Conservation (phyloP, 1,139 yeast genomes). For the Yamadazyma atlantica region DNA sequence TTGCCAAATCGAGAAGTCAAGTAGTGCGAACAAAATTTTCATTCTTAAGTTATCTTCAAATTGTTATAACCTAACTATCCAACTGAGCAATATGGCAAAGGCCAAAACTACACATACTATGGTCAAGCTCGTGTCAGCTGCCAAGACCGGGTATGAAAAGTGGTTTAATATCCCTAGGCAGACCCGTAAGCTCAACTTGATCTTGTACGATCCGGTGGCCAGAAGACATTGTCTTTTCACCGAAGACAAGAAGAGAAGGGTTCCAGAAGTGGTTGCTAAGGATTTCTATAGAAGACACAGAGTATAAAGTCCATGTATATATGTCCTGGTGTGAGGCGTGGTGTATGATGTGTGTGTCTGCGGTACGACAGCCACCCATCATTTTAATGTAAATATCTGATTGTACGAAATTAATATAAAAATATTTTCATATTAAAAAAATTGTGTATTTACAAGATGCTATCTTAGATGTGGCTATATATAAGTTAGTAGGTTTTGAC, state of each 20-base stretch:
- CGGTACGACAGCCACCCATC: neutral
- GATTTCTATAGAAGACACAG: constrained; percentile 58
- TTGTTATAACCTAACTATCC: too few species aligned
- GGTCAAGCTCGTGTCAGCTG: constrained; percentile 70
- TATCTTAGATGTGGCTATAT: too few species aligned
- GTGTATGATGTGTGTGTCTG: too few species aligned
- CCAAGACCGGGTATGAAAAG: constrained; percentile 83
- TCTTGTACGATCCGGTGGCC: constrained; percentile 81
- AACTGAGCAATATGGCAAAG: constrained; percentile 38
- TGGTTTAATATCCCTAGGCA: constrained; percentile 82
- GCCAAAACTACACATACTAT: constrained; percentile 46
- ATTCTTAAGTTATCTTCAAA: neutral
- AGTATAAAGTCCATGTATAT: constrained; percentile 2
- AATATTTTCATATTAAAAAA: neutral
- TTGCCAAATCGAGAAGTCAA: constrained; percentile 20
- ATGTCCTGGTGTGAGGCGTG: too few species aligned
- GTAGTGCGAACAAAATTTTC: constrained; percentile 1
- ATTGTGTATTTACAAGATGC: neutral
- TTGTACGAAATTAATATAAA: neutral
- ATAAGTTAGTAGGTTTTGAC: constrained; percentile 18
- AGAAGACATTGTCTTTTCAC: constrained; percentile 80
- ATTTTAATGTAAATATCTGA: neutral
- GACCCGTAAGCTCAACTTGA: constrained; percentile 74
- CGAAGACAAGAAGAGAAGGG: constrained; percentile 81
- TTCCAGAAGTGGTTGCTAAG: constrained; percentile 61